Base-by-base conservation (phyloP, 345 rosid species). In the Acer campestre region DNA sequence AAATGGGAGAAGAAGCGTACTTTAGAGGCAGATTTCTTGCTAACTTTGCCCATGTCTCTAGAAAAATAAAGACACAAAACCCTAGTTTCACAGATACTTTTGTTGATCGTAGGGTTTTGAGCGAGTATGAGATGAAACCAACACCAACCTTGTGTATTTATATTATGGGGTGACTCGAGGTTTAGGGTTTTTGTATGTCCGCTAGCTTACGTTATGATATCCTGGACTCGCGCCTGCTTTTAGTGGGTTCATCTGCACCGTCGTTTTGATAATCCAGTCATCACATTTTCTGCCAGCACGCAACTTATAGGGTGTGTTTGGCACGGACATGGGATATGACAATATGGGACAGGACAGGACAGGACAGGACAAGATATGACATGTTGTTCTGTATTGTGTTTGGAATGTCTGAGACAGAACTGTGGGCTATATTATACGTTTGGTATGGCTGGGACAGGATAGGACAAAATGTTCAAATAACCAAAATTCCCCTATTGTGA, bases 11-110 rank as follows among this genome's bases (percentile, higher is more conserved):
- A 53, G 51, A 71, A 53, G 51, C 11, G 22, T 78, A 89, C 92
- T 65, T 85, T 81, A 74, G 85, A 2, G 67, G 87, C 77, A 42
- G 92, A 84, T 74, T 90, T 90, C 82, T 90, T 89, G 83, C 86
- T 84, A 20, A 86, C 46, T 80, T 87, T 90, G 29, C 84, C 94
- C 94, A 90, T 90, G 25, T 35, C n/a, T 22, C 51, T 10, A 40
- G 25, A 14, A 27, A 16, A 20, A 5, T 7, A 13, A 20, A 31
- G 31, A 17, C 4, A 10, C 77, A 64, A 74, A 74, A 74, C 77
- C 77, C 77, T 74, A 64, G 42, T 12, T 27, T 42, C 46, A 42
- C 46, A 42, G 46, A 42, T 7, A 42, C 10, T 29, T 46, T 48
- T 9, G 27, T 13, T 18, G 25, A 2, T 18, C 10, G 68, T 27